Base-by-base conservation (phyloP, 1,284 basidiomycete species). In the Salmacisia buchloeana region DNA sequence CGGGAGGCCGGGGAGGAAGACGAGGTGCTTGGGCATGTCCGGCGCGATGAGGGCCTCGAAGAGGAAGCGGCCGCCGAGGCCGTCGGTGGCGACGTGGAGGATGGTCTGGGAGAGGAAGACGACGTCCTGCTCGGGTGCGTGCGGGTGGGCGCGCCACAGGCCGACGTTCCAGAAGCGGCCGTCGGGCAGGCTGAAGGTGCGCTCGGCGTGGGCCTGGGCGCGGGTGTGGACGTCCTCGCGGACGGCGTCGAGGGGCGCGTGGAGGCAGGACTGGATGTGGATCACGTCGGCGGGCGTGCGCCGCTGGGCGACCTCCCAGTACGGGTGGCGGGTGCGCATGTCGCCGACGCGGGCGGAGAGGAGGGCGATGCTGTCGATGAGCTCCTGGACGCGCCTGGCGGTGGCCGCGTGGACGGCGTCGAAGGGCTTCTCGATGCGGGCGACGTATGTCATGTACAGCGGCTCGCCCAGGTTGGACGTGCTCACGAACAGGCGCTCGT, bases 401-500 rank as follows among this genome's bases (percentile, higher is more conserved):
- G 49, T 33, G 29, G 49, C 49, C 9, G 49, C 29, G 25, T 54
- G 10, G 49, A 54, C 49, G 7, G 31, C 29, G 15, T 29, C 27
- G 49, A 29, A n/a, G 0, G 49, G 27, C 15, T 33, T 29, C 49
- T 54, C 49, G 49, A 54, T 54, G 49, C 49, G 49, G 49, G 27
- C 49, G 49, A 31, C 49, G 4, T 33, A 54, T 12, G 49, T 54
- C 27, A 31, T 12, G 49, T 54, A 54, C 31, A 54, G 49, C 1
- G 49, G 49, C 29, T 54, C 49, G 15, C 49, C 49, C 9, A 18
- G 23, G 27, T 54, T 25, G 27, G 29, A 18, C 9, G 49, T 54
- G 29, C 49, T 54, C 13, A 54, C 49, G 27, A 54, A 54, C 13
- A 54, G 25, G 15, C 49, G 49, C 49, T 54, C 49, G 27, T 54